Base-by-base conservation (phyloP, 2,329 filamentous ascomycete species). In the Monilinia fructigena region DNA sequence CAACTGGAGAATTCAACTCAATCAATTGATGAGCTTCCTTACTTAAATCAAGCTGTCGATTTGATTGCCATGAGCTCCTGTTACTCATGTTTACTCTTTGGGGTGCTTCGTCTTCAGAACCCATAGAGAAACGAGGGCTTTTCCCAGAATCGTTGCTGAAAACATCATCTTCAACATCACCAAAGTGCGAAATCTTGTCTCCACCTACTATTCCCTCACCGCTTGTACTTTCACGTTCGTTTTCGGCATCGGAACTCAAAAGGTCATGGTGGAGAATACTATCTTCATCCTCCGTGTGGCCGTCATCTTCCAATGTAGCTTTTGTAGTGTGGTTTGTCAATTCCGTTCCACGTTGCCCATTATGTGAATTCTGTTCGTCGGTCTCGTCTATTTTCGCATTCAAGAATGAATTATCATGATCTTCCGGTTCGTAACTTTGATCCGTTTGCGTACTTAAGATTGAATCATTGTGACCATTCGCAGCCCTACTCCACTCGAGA, bases 91-190 rank as follows among this genome's bases (percentile, higher is more conserved):
- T 38, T n/a, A 64, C 38, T 45, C 7, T 23, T 23, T 31, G 38
- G 23, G 55, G 47, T 12, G 31, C 45, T 28, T 74, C 74, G n/a
- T 76, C 72, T 50, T 67, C 66, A 6, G 75, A 76, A 48, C 74
- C 74, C 42, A 75, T 53, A 58, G 72, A 73, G 61, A 72, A 71
- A 23, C 71, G 63, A 20, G 63, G 58, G 56, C 71, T 74, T 48
- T 63, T 64, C n/a, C 65, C 67, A 55, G 72, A 70, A 38, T 67
- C 67, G 10, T 68, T 63, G 65, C 75, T 77, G 67, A 76, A 77
- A 1, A 77, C 71, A 69, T 77, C 76, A 61, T 77, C 75, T 18
- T 76, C 75, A 23, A 76, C 70, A 63, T 75, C 75, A 20, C 72
- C 75, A 67, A 76, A 75, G 26, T 75, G 72, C 16, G 73, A 75